These are phyloP conservation scores for Elongisporangium prolatum DNA, from an alignment of 352 stramenopile species.

Conservation along the genomic window DNA sequence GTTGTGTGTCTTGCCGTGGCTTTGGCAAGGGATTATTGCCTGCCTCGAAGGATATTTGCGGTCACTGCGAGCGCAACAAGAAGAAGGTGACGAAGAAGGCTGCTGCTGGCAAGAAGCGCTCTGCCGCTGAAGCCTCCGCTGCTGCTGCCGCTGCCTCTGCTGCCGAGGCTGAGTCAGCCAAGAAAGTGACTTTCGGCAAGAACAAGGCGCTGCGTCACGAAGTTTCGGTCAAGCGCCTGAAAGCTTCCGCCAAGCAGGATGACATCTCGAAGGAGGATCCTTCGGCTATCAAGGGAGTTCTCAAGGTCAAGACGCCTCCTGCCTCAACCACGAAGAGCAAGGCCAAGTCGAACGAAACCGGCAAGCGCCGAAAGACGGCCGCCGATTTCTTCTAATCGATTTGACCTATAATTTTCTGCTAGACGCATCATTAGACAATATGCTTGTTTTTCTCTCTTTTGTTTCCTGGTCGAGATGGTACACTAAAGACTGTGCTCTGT, in stretches of 20 bases:
- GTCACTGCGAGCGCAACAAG: conserved; percentile 64
- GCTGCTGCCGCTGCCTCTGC: conserved; percentile 23
- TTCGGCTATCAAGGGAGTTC: conserved; percentile 64
- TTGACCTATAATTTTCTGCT: background rate
- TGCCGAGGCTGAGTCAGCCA: conserved; percentile 27
- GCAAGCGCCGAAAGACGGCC: conserved; percentile 55
- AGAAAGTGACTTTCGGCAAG: conserved; percentile 87
- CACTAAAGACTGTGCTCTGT: background rate
- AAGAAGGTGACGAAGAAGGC: conserved; percentile 59
- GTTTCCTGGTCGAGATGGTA: no score
- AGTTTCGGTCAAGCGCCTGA: conserved; percentile 80
- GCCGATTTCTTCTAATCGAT: conserved; percentile 62
- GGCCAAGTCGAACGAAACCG: conserved; percentile 15
- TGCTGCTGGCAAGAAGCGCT: conserved; percentile 49
- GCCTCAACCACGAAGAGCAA: conserved; percentile 31
- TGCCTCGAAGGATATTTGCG: conserved; percentile 54
- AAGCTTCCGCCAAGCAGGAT: conserved; percentile 68
- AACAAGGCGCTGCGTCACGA: conserved; percentile 75
- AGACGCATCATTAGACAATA: background rate
- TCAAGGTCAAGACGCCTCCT: conserved; percentile 41
- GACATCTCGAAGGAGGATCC: conserved; percentile 38
- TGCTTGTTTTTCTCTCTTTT: background rate
- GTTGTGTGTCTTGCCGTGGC: conserved; percentile 57
- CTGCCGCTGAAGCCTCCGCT: conserved; percentile 41
- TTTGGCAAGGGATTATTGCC: conserved; percentile 73